Base-by-base conservation (phyloP, 805 yeast species). In the Spathaspora boniae region DNA sequence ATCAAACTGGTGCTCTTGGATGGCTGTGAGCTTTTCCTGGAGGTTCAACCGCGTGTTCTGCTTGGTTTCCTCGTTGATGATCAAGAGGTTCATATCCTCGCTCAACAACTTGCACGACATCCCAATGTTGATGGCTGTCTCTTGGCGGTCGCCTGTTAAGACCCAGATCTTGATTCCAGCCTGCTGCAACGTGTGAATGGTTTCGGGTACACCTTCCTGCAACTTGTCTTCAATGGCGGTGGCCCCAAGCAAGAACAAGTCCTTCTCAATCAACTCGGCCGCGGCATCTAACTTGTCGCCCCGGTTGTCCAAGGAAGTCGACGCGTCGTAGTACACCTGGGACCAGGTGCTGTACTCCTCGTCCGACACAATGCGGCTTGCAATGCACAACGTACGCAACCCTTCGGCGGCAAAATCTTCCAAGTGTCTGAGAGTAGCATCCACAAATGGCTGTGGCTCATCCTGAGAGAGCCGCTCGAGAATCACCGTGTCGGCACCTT, bases 131-230 rank as follows among this genome's bases (percentile, higher is more conserved):
- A 93, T 85, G 0, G 99, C 99, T 9, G 99, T 93, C 58, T 93
- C 99, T 58, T 94, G 99, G 58, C 96, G 76, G 56, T 93, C 99
- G 49, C 99, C 99, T 2, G 99, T 93, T 33, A 93, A 68, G 16
- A 93, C 97, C 99, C 99, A 93, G 12, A 93, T 78, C 57, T 88
- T 91, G 45, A 94, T 89, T 11, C 98, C 98, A 0, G 99, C 99
- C 38, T 84, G 87, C 56, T 94, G 98, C 37, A 93, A 71, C 5
- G 95, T 85, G 46, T 86, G 93, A 42, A 93, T 94, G 1, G 98
- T 88, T 46, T 93, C 98, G 2, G 99, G 98, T 15, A 93, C 99
- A 26, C 97, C 98, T 39, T 91, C 98, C 64, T 93, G 99, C 31
- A 93, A 68, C 54, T 93, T 91, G 58, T 93, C 99, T 58, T 93